Evolutionary conservation across 371 early-diverging fungal genomes (phyloP), one percentile per base, ranked within the genome.

Genomic region (Lichtheimia corymbifera): DNA sequence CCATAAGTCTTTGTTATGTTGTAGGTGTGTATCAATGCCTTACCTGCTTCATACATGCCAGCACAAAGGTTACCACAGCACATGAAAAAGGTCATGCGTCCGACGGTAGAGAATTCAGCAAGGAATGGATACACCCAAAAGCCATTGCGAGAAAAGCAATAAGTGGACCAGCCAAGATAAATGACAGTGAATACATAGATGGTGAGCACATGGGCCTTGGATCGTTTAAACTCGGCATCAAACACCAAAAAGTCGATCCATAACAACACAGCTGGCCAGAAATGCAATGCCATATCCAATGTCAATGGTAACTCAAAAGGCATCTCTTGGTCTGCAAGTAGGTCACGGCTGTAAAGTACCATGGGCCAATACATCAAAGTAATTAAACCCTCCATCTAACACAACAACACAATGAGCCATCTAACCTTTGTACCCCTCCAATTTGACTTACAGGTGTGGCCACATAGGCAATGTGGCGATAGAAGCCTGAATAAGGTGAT

Each of bases 41-140:
- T 67, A 67, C 72, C 72, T 45, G 50, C 41, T 50, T 71, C 65
- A 55, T 71, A 71, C 64, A 71, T 62, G 18, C 22, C 27, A 17
- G 51, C 44, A 28, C 67, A 67, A 5, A 65, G 18, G 5, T 54
- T 63, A 12, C 63, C 72, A 27, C 72, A 62, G n/a, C 30, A 54
- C 50, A 64, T 57, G 55, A 60, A 67, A 45, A 67, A 62, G 2
- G 50, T 53, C 6, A 50, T 40, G 20, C 72, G 64, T 24, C 58
- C 55, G 4, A 50, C 30, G 9, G 47, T 30, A 18, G 65, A 53
- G 43, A 71, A 52, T 15, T 65, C 57, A 9, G 56, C 63, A 17
- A 71, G 44, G 61, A 71, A 67, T 0, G 72, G 72, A 27, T 71
- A 71, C 1, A 60, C 59, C 62, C 65, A 71, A 45, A 65, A 67